Base-by-base conservation (phyloP, 768 basidiomycete species). In the Tricholoma furcatifolium region DNA sequence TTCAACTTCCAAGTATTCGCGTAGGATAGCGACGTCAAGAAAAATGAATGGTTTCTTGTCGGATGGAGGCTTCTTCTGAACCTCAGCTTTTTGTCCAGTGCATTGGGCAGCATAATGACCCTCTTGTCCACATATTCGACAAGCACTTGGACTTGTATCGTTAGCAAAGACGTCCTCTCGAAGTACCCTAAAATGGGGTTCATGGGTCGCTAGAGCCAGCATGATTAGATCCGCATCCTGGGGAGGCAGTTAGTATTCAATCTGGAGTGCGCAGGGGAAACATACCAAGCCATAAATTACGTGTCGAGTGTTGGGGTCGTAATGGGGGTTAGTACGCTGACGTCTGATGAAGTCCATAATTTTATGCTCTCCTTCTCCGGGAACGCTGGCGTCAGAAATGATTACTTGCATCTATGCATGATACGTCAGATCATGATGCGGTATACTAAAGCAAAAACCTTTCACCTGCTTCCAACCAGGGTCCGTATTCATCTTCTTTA, bases 221-320 rank as follows among this genome's bases (percentile, higher is more conserved):
- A 99, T 99, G 68, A 99, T 99, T 40, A 99, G 80, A 82, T 99
- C 97, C 54, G 97, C 97, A 73, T 99, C 97, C 91, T 96, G 54
- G 12, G 47, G 45, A 23, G 58, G 54, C 64, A 46, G 17, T 30
- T 44, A 41, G 27, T 27, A 24, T 43, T 31, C 43, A 45, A 15
- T 24, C 34, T 43, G 40, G 30, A 7, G 9, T 30, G 50, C 15
- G 46, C 9, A n/a, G 32, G 30, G 55, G 50, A 10, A 32, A 67
- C 87, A 54, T 63, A 95, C 93, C 67, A 99, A 73, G 60, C 97
- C 97, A 72, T 98, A 99, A 57, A 99, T 98, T 50, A 98, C 96
- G 66, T 99, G 97, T 31, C 79, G 78, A 3, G 94, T 98, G 65
- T 99, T 98, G 17, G 96, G 87, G 68, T 99, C 87, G 70, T 98